Evolutionary conservation across 2,329 filamentous ascomycete species (phyloP), one percentile per base, ranked within the genome.

Genomic region (Trichoderma atrobrunneum): DNA sequence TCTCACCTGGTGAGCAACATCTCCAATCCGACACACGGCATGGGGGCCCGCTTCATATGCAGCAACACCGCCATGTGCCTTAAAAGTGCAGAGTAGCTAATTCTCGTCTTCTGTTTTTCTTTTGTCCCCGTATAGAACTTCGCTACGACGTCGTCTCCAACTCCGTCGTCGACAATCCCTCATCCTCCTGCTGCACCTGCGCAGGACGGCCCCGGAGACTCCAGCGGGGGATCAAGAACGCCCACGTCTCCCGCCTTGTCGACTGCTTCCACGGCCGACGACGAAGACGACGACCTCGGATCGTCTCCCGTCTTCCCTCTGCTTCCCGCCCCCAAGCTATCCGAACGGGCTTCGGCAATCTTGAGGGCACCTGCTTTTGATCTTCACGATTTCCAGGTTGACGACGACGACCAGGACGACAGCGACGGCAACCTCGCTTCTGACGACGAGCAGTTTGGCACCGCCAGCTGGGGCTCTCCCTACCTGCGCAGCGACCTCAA

Each of bases 381-480:
- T 24, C 51, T 71, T 16, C 68, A 70, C 68, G 68, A 70, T 48
- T 70, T 70, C 43, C 57, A 57, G 43, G 60, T 63, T 32, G 73
- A 73, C 39, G 63, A 67, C 56, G 74, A 73, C 72, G 79, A 73
- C 60, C 32, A 59, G n/a, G 73, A 71, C 69, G 69, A 65, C 24
- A 56, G 48, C 18, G 69, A 70, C 59, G 59, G 57, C 32, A 51
- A 70, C 43, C 30, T 70, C 66, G 57, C 61, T 48, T 69, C 69
- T 16, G 71, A 61, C 56, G 71, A 71, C 66, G 74, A 57, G 56
- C 82, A 81, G 72, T 90, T 88, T 80, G 86, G 87, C 73, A 96
- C 93, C 61, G 92, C 94, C 63, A 95, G 92, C 80, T 97, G 95
- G 94, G 95, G 95, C 71, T 97, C 94, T 69, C 95, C 95, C 26